These are phyloP conservation scores for Entophlyctis helioformis DNA, from an alignment of 192 early-diverging fungal species.

Conservation along the genomic window DNA sequence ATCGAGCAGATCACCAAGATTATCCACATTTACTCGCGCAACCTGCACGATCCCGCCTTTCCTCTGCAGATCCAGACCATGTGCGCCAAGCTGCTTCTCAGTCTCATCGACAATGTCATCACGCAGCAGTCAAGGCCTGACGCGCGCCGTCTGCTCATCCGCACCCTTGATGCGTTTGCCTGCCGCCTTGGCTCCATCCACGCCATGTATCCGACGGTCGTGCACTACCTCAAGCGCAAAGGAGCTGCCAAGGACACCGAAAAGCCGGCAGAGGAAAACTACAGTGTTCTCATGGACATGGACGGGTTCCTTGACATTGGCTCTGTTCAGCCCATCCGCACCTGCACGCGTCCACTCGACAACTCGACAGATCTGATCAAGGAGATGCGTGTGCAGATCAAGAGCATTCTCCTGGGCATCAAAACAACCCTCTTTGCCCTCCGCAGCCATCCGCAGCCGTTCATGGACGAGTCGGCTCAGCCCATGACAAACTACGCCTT, in stretches of 20 bases:
- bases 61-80: constrained; percentile 90
- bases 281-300: too few relatives aligned
- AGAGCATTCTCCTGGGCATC: constrained; percentile 77
- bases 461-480: too few relatives aligned
- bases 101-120: constrained; percentile 78
- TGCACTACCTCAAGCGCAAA: constrained; percentile 36
- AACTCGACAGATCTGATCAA: constrained; percentile 57
- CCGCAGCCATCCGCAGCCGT: constrained; percentile 54
- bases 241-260: too few relatives aligned
- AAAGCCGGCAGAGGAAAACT: too few relatives aligned
- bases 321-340: constrained; percentile 40
- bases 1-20: constrained; percentile 67
- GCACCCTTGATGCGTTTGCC: constrained; percentile 78
- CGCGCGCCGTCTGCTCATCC: constrained; percentile 26
- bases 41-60: constrained; percentile 85
- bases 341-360: constrained; percentile 28
- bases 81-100: constrained; percentile 87
- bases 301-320: constrained; percentile 45
- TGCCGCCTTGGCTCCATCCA: constrained; percentile 62
- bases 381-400: constrained; percentile 81
- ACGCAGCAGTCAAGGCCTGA: constrained; percentile 45
- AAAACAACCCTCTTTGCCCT: constrained; percentile 71
- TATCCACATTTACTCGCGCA: constrained; percentile 83
- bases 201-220: constrained; percentile 43
- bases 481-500: neutral